Conservation (phyloP, 495 filamentous ascomycete species). For the Clohesyomyces aquaticus region DNA sequence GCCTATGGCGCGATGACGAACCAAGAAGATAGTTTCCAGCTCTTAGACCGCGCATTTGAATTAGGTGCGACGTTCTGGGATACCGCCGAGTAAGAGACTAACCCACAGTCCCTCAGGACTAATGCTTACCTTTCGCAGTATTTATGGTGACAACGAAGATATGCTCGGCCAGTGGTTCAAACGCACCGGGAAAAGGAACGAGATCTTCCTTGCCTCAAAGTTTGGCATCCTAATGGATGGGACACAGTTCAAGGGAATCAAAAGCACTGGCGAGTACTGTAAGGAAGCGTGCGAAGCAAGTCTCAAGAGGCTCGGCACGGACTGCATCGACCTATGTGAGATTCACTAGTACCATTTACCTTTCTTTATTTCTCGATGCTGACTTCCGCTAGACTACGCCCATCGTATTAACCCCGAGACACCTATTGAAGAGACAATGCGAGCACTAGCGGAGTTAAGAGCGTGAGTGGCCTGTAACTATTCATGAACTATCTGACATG, state of each 20-base stretch:
- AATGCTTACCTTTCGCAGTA: conserved; percentile 15
- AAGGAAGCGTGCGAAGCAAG: conserved; percentile 53
- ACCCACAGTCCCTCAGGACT: not conserved
- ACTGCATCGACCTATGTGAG: conserved; percentile 53
- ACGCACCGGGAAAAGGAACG: conserved; percentile 55
- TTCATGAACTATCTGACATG: not conserved
- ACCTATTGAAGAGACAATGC: conserved; percentile 68
- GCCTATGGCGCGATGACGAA: conserved; percentile 49
- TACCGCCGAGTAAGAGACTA: conserved; percentile 52
- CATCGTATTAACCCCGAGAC: conserved; percentile 56
- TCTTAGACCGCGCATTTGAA: conserved; percentile 59
- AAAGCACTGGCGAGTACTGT: conserved; percentile 53
- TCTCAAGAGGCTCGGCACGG: conserved; percentile 50
- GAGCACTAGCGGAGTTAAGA: conserved; percentile 56
- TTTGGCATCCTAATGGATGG: conserved; percentile 52
- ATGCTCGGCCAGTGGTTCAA: conserved; percentile 62
- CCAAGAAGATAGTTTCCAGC: conserved; percentile 55
- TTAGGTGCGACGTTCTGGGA: conserved; percentile 66
- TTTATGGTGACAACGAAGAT: conserved; percentile 57
- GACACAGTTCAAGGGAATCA: conserved; percentile 27
- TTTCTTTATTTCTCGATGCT: not conserved
- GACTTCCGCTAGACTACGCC: conserved; percentile 16
- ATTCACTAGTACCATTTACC: not conserved
- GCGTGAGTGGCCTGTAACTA: conserved; percentile 42
- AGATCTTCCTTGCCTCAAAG: conserved; percentile 65